Evolutionary conservation across 495 filamentous ascomycete species (phyloP).

Genomic region (Mycothermus thermophilus): DNA sequence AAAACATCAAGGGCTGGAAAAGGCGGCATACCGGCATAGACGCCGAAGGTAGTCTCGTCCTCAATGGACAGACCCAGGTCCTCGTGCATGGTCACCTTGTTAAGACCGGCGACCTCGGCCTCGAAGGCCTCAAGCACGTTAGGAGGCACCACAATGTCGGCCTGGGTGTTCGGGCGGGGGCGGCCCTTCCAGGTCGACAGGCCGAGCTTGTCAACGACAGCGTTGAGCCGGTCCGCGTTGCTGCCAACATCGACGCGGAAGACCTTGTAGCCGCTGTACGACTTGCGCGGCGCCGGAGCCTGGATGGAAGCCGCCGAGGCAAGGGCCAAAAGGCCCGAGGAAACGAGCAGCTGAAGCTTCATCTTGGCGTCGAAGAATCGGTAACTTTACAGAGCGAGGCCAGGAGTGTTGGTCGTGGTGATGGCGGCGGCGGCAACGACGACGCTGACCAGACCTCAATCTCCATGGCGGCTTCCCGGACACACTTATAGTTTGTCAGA

Average conservation of each 20-base stretch:
- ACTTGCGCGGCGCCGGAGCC: conserved; percentile 9
- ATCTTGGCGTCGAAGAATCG: background rate
- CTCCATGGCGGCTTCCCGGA: background rate
- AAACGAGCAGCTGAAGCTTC: background rate
- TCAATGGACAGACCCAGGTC: conserved; percentile 18
- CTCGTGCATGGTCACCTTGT: conserved; percentile 17
- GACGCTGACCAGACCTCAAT: background rate
- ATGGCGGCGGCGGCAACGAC: background rate
- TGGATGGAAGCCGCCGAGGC: conserved; percentile 5
- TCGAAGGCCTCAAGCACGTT: conserved; percentile 11
- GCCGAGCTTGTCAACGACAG: conserved; percentile 15
- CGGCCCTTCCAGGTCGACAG: conserved; percentile 21
- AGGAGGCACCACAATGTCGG: conserved; percentile 22
- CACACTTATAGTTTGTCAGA: background rate
- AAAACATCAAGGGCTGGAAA: too few species aligned
- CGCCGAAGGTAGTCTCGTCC: conserved; percentile 10
- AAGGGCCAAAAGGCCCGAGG: conserved; percentile 5
- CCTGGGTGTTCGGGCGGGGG: conserved; percentile 8
- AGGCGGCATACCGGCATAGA: conserved; percentile 15
- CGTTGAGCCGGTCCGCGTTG: conserved; percentile 11
- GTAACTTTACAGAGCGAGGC: background rate
- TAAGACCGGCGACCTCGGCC: conserved; percentile 9
- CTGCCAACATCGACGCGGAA: conserved; percentile 15
- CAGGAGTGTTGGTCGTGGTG: background rate
- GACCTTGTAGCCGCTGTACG: conserved; percentile 21